These are phyloP conservation scores for Podaxis sp. DNA, from an alignment of 768 basidiomycete species.

Conservation along the genomic window DNA sequence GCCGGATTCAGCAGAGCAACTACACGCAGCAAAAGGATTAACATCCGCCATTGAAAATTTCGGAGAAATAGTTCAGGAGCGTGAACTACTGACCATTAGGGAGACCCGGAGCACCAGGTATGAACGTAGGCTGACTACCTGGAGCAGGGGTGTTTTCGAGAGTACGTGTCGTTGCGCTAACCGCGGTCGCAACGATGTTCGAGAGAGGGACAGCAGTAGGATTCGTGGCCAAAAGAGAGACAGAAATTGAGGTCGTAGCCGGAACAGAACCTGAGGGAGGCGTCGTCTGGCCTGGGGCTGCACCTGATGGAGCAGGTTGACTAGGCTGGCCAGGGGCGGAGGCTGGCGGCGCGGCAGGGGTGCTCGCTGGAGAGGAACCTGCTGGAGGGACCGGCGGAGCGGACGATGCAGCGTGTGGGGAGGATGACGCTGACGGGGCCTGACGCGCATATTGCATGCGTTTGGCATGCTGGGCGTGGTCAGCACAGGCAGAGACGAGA, in stretches of 20 bases:
- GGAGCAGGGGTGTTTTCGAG: conserved; percentile 46
- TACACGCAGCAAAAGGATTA: conserved; percentile 19
- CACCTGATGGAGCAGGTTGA: conserved; percentile 3
- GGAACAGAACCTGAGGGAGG: conserved; percentile 16
- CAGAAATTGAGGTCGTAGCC: conserved; percentile 34
- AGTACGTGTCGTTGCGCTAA: conserved; percentile 41
- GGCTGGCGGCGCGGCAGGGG: neutral
- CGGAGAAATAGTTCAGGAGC: neutral
- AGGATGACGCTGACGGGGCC: conserved; percentile 16
- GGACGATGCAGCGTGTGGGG: neutral
- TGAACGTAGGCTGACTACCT: conserved; percentile 47
- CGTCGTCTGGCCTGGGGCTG: conserved; percentile 4
- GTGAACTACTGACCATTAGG: conserved; percentile 43
- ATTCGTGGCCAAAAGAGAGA: conserved; percentile 49
- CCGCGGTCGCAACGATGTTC: conserved; percentile 41
- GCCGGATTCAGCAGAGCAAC: conserved; percentile 44
- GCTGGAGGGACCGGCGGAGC: conserved; percentile 11
- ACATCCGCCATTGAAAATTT: neutral
- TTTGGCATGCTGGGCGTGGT: conserved; percentile 21
- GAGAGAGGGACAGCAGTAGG: conserved; percentile 61
- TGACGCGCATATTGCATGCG: conserved; percentile 28
- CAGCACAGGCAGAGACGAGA: conserved; percentile 37
- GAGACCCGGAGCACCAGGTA: conserved; percentile 58
- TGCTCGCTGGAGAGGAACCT: neutral
- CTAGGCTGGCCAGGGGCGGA: neutral